phyloP scores from a whole-genome alignment of 2,329 filamentous ascomycete genomes.

The Diaporthe vaccinii region DNA sequence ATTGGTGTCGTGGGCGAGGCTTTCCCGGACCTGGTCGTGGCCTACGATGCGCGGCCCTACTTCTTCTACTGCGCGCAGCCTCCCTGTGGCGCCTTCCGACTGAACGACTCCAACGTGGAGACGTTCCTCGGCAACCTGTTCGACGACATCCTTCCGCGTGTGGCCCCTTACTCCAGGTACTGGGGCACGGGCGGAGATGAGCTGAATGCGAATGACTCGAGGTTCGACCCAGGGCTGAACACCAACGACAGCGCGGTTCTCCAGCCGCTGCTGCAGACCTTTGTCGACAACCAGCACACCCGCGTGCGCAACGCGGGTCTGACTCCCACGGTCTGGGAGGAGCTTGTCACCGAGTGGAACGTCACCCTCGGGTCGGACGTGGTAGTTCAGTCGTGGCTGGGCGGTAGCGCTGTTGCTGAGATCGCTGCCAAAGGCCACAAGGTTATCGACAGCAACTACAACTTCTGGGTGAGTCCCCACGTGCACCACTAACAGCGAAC shows the following conservation, averaged over 20 bases:
- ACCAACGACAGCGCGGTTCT: constrained; percentile 76
- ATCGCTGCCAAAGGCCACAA: constrained; percentile 76
- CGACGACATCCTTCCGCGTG: constrained; percentile 80
- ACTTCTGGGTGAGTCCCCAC: constrained; percentile 74
- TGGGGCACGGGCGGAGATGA: constrained; percentile 94
- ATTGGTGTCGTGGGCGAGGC: constrained; percentile 76
- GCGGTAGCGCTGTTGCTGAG: constrained; percentile 70
- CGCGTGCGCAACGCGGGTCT: constrained; percentile 75
- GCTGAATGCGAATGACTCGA: constrained; percentile 82
- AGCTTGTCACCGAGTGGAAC: constrained; percentile 85
- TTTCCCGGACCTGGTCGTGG: constrained; percentile 80
- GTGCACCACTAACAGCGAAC: background rate
- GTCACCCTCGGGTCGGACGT: constrained; percentile 78
- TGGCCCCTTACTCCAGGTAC: constrained; percentile 77
- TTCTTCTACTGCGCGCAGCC: constrained; percentile 72
- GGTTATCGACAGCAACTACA: constrained; percentile 81
- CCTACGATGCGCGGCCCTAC: constrained; percentile 70
- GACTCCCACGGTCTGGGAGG: constrained; percentile 87
- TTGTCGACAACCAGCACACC: constrained; percentile 78
- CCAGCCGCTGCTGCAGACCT: constrained; percentile 81
- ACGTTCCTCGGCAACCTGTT: constrained; percentile 80
- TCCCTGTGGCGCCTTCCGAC: constrained; percentile 78
- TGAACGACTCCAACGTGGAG: constrained; percentile 80
- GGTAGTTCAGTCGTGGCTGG: constrained; percentile 85
- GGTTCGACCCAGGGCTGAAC: constrained; percentile 78